A percentile compares a stretch with the other conserved stretches of the same genome.
Evolutionary conservation across 257 asterid species (phyloP).

Genomic region (Primulina eburnea): DNA sequence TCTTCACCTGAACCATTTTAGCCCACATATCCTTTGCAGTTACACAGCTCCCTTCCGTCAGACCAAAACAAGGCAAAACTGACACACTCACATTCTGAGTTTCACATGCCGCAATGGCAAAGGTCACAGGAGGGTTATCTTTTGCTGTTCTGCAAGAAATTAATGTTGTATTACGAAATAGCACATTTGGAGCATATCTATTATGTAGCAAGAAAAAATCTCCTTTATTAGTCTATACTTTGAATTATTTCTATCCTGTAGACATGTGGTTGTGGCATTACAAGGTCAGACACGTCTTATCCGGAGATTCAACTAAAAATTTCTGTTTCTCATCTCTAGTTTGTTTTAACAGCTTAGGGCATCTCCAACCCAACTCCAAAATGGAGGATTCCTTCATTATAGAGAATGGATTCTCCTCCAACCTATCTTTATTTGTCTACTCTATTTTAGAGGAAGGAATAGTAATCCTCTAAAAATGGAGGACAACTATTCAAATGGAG

Average conservation of each 20-base stretch:
- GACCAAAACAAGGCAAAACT: slow-evolving; percentile 90
- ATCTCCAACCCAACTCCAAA: too few species aligned
- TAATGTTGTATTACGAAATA: neutral
- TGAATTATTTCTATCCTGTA: neutral
- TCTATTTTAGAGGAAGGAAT: too few species aligned
- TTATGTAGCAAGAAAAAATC: neutral
- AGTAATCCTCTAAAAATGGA: too few species aligned
- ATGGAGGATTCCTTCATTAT: too few species aligned
- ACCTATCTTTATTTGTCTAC: too few species aligned
- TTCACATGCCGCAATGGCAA: slow-evolving; percentile 93
- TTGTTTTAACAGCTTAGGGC: neutral
- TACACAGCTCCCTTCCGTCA: slow-evolving; percentile 71
- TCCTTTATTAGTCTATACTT: neutral
- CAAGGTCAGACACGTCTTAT: neutral
- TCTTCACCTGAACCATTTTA: slow-evolving; percentile 74
- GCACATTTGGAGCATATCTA: neutral
- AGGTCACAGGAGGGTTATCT: slow-evolving; percentile 88
- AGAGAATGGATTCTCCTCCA: too few species aligned
- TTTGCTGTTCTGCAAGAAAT: slow-evolving; percentile 76
- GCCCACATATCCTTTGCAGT: slow-evolving; percentile 98
- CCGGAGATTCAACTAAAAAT: neutral
- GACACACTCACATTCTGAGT: slow-evolving; percentile 93
- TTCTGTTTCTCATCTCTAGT: neutral
- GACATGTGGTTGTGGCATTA: neutral
- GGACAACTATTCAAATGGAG: too few species aligned